These are phyloP conservation scores for Ogataea pini DNA, from an alignment of 805 yeast species.

Conservation along the genomic window DNA sequence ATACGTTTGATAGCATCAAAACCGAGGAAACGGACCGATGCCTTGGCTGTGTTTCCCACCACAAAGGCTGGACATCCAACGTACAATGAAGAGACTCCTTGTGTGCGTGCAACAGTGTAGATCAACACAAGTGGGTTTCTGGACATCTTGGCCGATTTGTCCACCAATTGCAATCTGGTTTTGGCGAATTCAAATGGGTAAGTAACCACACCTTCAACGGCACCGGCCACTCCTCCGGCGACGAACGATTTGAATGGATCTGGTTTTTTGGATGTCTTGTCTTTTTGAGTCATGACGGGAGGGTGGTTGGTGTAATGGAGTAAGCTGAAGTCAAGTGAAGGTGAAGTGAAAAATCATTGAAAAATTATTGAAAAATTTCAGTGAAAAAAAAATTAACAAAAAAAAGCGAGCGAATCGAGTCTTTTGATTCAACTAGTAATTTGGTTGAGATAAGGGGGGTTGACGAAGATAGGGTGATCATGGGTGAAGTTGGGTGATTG, in stretches of 20 bases:
- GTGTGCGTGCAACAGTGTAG: conserved; percentile 68
- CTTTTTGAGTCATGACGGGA: neutral
- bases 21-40: conserved; percentile 92
- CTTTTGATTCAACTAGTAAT: too few species aligned
- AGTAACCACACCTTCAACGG: conserved; percentile 87
- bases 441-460: too few species aligned
- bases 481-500: too few species aligned
- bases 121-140: conserved; percentile 85
- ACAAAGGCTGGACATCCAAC: conserved; percentile 97
- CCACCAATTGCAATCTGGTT: conserved; percentile 83
- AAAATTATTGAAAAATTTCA: neutral
- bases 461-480: too few species aligned
- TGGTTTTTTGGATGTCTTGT: conserved; percentile 35
- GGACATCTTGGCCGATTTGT: conserved; percentile 61
- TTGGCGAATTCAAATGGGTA: conserved; percentile 98
- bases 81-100: conserved; percentile 78
- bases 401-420: neutral
- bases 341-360: neutral
- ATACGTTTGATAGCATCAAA: conserved; percentile 82
- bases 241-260: conserved; percentile 82
- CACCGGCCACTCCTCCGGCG: conserved; percentile 97
- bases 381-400: neutral
- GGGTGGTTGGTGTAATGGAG: too few species aligned
- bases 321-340: too few species aligned
- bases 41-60: conserved; percentile 93